phyloP scores from a whole-genome alignment of 176 grass and related monocot species.

The Carex kokanica region DNA sequence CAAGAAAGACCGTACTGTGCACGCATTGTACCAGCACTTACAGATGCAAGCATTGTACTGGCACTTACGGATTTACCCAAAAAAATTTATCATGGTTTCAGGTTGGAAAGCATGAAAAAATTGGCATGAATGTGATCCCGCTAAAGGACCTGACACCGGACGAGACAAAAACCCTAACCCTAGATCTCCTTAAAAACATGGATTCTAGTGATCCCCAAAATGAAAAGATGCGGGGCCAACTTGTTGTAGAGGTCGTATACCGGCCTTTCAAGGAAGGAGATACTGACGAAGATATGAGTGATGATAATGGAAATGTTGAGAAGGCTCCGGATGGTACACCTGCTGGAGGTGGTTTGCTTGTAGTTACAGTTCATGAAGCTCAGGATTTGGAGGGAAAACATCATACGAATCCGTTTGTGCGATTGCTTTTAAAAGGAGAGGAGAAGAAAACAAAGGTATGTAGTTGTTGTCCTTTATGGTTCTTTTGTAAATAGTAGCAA shows the following conservation, averaged over 20 bases:
- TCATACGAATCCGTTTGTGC: conserved; percentile 75
- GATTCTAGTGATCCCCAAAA: conserved; percentile 61
- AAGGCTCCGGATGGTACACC: conserved; percentile 75
- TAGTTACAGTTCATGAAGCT: conserved; percentile 68
- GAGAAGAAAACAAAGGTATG: conserved; percentile 79
- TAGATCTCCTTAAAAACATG: conserved; percentile 73
- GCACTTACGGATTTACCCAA: neutral
- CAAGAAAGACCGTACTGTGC: neutral
- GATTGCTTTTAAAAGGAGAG: conserved; percentile 62
- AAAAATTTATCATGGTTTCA: conserved; percentile 20
- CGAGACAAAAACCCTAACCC: conserved; percentile 60
- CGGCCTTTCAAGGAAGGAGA: conserved; percentile 70
- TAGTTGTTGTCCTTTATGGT: neutral
- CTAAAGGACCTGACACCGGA: conserved; percentile 63
- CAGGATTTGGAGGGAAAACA: conserved; percentile 83
- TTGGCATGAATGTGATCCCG: conserved; percentile 61
- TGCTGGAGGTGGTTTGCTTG: conserved; percentile 69
- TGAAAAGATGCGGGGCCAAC: conserved; percentile 62
- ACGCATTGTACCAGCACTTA: neutral
- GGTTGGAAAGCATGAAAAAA: conserved; percentile 77
- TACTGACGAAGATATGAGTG: conserved; percentile 44
- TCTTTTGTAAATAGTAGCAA: neutral
- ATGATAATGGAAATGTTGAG: conserved; percentile 44
- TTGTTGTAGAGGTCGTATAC: conserved; percentile 57
- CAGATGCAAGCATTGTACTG: too few relatives aligned